Percentiles rank a stretch among this genome's conserved stretches.
These are phyloP conservation scores for Coniosporium tulheliwenetii DNA, from an alignment of 2,329 filamentous ascomycete genomes.

Conservation along the genomic window DNA sequence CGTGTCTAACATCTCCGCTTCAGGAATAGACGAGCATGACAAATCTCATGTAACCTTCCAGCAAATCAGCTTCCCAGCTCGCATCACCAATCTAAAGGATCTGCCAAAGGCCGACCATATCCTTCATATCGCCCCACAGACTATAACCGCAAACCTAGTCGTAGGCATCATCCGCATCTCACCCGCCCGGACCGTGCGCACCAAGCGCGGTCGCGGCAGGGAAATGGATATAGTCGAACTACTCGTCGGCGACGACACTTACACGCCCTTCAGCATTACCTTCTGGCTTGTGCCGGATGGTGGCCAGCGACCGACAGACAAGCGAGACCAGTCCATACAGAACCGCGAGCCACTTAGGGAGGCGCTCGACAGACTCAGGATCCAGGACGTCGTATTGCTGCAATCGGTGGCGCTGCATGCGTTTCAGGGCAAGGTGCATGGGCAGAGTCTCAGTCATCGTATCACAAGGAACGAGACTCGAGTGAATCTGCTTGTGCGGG, in stretches of 20 bases:
- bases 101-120: conserved; percentile 55
- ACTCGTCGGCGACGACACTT: conserved; percentile 73
- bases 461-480: conserved; percentile 52
- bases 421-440: conserved; percentile 66
- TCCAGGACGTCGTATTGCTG: conserved; percentile 64
- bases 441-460: conserved; percentile 60
- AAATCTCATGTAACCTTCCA: conserved; percentile 5
- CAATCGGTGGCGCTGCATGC: conserved; percentile 64
- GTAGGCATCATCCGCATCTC: conserved; percentile 61
- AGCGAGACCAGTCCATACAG: conserved; percentile 6
- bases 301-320: conserved; percentile 9
- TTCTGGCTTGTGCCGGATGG: conserved; percentile 54
- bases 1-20: conserved; percentile 14
- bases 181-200: conserved; percentile 49
- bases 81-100: conserved; percentile 48
- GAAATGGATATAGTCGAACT: conserved; percentile 56
- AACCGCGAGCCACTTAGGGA: conserved; percentile 19
- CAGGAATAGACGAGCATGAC: conserved; percentile 7
- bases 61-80: conserved; percentile 22
- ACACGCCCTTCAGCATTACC: conserved; percentile 62
- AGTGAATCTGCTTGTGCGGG: conserved; percentile 49
- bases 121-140: conserved; percentile 55
- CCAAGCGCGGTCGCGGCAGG: conserved; percentile 36
- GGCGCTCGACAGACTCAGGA: conserved; percentile 34
- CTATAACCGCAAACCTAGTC: conserved; percentile 69